These are phyloP conservation scores for Fusarium praegraminearum DNA, from an alignment of 2,329 filamentous ascomycete genomes.

Conservation along the genomic window DNA sequence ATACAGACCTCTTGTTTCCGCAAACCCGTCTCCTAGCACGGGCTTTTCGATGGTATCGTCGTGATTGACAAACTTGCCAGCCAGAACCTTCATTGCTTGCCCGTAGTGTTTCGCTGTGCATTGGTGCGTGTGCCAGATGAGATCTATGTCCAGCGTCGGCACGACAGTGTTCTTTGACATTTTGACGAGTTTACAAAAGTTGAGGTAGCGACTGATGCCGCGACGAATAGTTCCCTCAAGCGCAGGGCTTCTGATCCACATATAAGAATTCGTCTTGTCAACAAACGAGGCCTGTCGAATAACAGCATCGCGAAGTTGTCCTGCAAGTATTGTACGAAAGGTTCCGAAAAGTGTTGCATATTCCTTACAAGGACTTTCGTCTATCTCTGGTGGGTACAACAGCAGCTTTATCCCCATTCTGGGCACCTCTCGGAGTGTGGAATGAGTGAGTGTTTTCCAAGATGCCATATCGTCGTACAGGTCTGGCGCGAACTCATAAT, in stretches of 20 bases:
- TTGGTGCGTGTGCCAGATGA: conserved; percentile 60
- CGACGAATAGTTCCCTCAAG: conserved; percentile 51
- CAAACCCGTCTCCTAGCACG: conserved; percentile 46
- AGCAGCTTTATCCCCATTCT: not conserved
- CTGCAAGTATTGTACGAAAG: not conserved
- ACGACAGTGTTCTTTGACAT: conserved; percentile 48
- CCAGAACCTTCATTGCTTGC: conserved; percentile 21
- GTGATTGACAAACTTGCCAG: conserved; percentile 53
- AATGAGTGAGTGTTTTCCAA: not conserved
- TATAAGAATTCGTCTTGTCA: conserved; percentile 55
- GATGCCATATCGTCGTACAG: not conserved
- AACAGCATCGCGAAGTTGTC: conserved; percentile 50
- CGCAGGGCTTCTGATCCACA: conserved; percentile 56
- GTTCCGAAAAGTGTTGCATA: conserved; percentile 3
- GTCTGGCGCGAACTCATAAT: not conserved
- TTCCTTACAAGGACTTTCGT: not conserved
- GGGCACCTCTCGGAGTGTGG: rapidly evolving
- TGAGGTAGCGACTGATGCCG: conserved; percentile 54
- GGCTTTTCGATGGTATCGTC: conserved; percentile 53
- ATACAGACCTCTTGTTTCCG: conserved; percentile 49
- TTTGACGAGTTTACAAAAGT: conserved; percentile 53
- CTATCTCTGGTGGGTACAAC: rapidly evolving
- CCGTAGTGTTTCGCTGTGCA: conserved; percentile 50
- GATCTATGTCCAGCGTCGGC: conserved; percentile 58
- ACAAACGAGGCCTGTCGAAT: conserved; percentile 54